Base-by-base conservation (phyloP, 495 filamentous ascomycete species). In the Daldinia concentrica region DNA sequence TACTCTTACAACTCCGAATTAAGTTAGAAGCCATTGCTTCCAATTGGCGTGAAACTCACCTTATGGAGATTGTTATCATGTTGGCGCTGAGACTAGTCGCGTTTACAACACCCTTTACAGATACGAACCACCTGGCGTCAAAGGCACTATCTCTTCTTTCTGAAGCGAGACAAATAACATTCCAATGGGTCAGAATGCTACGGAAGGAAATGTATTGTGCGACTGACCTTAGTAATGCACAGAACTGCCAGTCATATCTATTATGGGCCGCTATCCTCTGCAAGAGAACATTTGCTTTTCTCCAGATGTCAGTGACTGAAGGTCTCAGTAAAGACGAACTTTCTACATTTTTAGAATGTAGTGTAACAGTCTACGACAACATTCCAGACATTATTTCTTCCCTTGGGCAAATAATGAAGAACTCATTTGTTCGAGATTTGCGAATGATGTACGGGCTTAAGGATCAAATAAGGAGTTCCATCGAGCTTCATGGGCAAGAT, bases 41-140 rank as follows among this genome's bases (percentile, higher is more conserved):
- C 3, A 89, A 86, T 65, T 89, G 84, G 85, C 80, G 87, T 22
- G 87, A 89, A 59, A 72, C 66, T 0, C 68, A 83, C 58, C 69
- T 79, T 6, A 86, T 88, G 84, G 81, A 83, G 12, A 78, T 79
- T 4, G 41, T 87, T 4, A 79, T 87, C 37, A 83, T 80, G 0
- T 58, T 87, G 1, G 57, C 63, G 6, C 68, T 84, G 12, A 62
- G 78, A 65, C 3, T 85, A 4, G 19, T 65, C 22, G 48, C 72
- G 36, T 68, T 82, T 39, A 59, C 62, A 39, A 17, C 30, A 22
- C 26, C 50, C 11, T 57, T 57, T 6, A 1, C 62, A 12, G 48
- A 65, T 43, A 61, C 29, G 24, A 24, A 19, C 1, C 4, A 57
- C 19, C 51, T 56, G 30, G 27, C 22, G 15, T 15, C 12, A 7